Evolutionary conservation across 192 early-diverging fungal genomes (phyloP).

Genomic region (Spinellus fusiger): DNA sequence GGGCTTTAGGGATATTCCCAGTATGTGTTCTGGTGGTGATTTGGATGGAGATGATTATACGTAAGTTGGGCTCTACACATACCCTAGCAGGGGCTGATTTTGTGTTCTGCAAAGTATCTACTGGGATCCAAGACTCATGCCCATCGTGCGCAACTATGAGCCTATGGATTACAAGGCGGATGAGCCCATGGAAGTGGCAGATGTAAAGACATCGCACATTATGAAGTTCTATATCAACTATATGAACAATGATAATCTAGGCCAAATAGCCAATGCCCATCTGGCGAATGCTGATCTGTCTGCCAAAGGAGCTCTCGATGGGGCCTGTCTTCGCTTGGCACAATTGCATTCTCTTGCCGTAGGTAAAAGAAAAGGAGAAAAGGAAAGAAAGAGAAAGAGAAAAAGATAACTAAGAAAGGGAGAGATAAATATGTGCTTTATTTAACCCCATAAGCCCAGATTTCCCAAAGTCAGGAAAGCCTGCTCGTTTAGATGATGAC

Average conservation of each 20-base stretch:
- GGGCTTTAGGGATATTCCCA: slow-evolving; percentile 64
- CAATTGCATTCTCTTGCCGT: slow-evolving; percentile 67
- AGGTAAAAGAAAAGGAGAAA: too few species aligned
- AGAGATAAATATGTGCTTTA: neutral
- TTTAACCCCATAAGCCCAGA: slow-evolving; percentile 23
- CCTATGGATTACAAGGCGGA: slow-evolving; percentile 52
- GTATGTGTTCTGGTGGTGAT: slow-evolving; percentile 77
- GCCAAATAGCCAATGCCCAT: slow-evolving; percentile 63
- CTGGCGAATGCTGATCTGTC: slow-evolving; percentile 53
- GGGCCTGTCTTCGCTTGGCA: slow-evolving; percentile 52
- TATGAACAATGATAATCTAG: slow-evolving; percentile 58
- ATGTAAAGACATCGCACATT: slow-evolving; percentile 45
- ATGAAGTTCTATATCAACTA: slow-evolving; percentile 63
- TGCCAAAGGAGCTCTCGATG: slow-evolving; percentile 39
- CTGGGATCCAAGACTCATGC: slow-evolving; percentile 50
- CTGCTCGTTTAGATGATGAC: slow-evolving; percentile 40
- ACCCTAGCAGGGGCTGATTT: neutral
- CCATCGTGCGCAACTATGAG: slow-evolving; percentile 19
- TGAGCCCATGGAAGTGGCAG: slow-evolving; percentile 16
- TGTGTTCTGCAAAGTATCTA: slow-evolving; percentile 34
- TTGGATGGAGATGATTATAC: slow-evolving; percentile 75
- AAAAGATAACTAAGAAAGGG: too few species aligned
- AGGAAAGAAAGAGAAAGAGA: too few species aligned
- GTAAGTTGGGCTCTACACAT: slow-evolving; percentile 25
- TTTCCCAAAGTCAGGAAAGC: slow-evolving; percentile 63